Base-by-base conservation (phyloP, 768 basidiomycete genomes). In the Kwoniella sp. region DNA sequence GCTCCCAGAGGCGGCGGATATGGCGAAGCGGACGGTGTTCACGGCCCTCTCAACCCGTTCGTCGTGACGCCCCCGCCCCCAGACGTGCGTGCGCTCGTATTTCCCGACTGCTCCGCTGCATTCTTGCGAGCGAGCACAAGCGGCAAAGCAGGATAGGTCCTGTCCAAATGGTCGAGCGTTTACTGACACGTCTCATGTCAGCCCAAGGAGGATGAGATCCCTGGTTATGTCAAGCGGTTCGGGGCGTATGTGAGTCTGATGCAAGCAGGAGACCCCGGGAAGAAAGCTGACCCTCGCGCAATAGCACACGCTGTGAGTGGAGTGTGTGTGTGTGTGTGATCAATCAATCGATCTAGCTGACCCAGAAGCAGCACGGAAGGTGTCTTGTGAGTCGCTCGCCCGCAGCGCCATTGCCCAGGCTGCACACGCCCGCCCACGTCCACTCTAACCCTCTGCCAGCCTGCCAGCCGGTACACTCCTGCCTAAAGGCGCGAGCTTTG, bases 381-480 rank as follows among this genome's bases (percentile, higher is more conserved):
- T 9, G 67, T 69, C 7, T 69, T 69, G 67, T 65, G 34, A 59
- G 67, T 63, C 3, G 17, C 0, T 32, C 20, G 31, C 29, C 31
- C 1, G 7, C 20, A 46, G 33, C 15, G 10, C 12, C 36, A 17
- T 32, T 20, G 9, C 29, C 31, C 9, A n/a, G 17, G n/a, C 34
- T 40, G 19, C 19, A 19, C 12, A n/a, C 8, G 20, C 14, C 22
- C 12, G 19, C 10, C 9, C 19, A 31, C 12, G 1, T 20, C 15
- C 14, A 23, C n/a, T 17, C 1, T n/a, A n/a, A n/a, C n/a, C 15
- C 20, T 2, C 12, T 25, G 8, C 8, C 19, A 51, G 67, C 49
- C 46, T 70, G 3, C 68, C 68, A 31, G 68, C 68, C 14, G 68
- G 68, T 3, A 70, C 68, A 12, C 50, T 70, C 3, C 44, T 70